phyloP scores from a whole-genome alignment of 345 rosid genomes.

The Brassica cretica region DNA sequence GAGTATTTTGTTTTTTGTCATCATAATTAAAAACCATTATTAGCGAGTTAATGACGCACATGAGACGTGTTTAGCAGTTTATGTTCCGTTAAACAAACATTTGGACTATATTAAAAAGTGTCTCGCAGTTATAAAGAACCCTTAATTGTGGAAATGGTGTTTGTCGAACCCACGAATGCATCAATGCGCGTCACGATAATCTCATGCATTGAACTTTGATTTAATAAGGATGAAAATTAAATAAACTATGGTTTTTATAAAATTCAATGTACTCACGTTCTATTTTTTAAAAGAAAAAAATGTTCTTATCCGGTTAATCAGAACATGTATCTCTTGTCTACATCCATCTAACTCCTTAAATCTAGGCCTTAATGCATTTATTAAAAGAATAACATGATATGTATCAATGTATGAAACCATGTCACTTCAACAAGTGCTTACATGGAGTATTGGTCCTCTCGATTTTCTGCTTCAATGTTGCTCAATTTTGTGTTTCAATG shows the following conservation, averaged over 20 bases:
- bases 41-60: slow-evolving; percentile 28
- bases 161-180: slow-evolving; percentile 42
- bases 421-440: background rate
- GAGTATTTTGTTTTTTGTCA: background rate
- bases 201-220: slow-evolving; percentile 41
- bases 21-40: slow-evolving; percentile 5
- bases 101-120: background rate
- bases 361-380: background rate
- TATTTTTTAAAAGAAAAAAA: background rate
- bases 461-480: background rate
- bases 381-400: background rate
- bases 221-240: background rate
- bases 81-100: background rate
- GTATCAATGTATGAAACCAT: background rate
- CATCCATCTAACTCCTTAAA: slow-evolving; percentile 19
- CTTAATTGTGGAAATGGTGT: slow-evolving; percentile 29
- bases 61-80: slow-evolving; percentile 25
- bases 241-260: background rate
- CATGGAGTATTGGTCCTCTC: background rate
- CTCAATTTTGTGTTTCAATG: background rate
- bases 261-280: background rate
- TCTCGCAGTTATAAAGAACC: slow-evolving; percentile 27
- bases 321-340: slow-evolving; percentile 7
- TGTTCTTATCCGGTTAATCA: slow-evolving; percentile 28
- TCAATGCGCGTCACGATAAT: slow-evolving; percentile 45